Evolutionary conservation across 306 rosid genomes (phyloP).

Genomic region (Casuarina cunninghamiana): DNA sequence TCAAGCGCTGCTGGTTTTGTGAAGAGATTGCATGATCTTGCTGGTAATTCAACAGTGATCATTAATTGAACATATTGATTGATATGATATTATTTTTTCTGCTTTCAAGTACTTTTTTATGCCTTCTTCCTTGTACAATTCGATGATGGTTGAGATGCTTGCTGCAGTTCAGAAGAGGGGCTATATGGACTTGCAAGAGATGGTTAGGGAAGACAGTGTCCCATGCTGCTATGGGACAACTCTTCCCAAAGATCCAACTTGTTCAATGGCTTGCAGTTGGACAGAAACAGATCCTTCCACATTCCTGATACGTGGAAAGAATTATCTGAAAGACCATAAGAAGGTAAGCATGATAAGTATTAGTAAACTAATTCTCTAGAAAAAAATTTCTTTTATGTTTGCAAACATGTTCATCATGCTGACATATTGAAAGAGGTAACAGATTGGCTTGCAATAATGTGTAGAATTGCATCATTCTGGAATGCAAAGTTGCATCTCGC

Average conservation of each 20-base stretch:
- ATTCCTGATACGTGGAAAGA: slow-evolving; percentile 74
- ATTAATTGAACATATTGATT: not conserved
- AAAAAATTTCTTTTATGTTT: not conserved
- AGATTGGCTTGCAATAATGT: not conserved
- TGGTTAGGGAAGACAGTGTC: slow-evolving; percentile 43
- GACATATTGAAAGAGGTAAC: not conserved
- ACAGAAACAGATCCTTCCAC: slow-evolving; percentile 73
- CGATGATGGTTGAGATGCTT: slow-evolving; percentile 23
- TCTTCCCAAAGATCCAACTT: slow-evolving; percentile 63
- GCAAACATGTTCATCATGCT: slow-evolving; percentile 3
- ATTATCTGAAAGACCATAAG: slow-evolving; percentile 54
- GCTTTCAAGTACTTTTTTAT: not conserved
- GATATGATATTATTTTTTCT: not conserved
- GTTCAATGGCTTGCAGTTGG: slow-evolving; percentile 64
- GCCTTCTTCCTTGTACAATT: not conserved
- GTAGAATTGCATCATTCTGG: not conserved
- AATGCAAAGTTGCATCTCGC: not conserved
- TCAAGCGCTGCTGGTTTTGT: slow-evolving; percentile 59
- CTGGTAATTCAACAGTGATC: slow-evolving; percentile 50
- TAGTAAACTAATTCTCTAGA: not conserved
- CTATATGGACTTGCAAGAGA: slow-evolving; percentile 62
- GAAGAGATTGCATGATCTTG: slow-evolving; percentile 47
- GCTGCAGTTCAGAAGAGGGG: slow-evolving; percentile 78
- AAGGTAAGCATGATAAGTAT: slow-evolving; percentile 47
- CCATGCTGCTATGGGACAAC: slow-evolving; percentile 60